phyloP scores from a whole-genome alignment of 108 stramenopile genomes.

The Cyclotella choctawhatcheeana region DNA sequence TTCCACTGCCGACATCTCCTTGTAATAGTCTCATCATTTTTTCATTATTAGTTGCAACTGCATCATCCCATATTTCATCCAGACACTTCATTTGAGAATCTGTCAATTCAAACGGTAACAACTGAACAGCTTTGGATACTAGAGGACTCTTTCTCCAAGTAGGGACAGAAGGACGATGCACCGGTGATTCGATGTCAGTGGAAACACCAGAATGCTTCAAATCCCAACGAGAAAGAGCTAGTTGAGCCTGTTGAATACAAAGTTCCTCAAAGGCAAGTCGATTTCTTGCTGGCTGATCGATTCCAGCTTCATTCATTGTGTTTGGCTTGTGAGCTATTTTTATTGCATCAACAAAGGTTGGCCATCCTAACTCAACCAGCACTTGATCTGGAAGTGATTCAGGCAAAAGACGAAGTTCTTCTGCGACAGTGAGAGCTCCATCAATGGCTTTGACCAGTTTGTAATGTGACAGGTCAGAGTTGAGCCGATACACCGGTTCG shows the following conservation, averaged over 20 bases:
- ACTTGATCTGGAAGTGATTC: slow-evolving; percentile 31
- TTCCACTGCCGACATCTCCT: slow-evolving; percentile 74
- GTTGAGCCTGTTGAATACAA: slow-evolving; percentile 39
- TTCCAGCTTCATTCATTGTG: slow-evolving; percentile 16
- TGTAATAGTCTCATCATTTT: slow-evolving; percentile 67
- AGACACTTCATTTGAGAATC: slow-evolving; percentile 39
- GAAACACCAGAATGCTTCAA: slow-evolving; percentile 22
- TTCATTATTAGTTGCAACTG: slow-evolving; percentile 45
- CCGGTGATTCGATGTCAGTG: not conserved
- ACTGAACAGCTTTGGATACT: slow-evolving; percentile 25
- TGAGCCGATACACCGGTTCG: slow-evolving; percentile 36
- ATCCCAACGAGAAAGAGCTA: slow-evolving; percentile 28
- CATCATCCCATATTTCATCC: slow-evolving; percentile 54
- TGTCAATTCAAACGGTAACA: slow-evolving; percentile 48
- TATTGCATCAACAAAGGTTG: slow-evolving; percentile 29
- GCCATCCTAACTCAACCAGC: slow-evolving; percentile 22
- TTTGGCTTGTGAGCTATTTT: slow-evolving; percentile 31
- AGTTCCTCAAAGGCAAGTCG: slow-evolving; percentile 43
- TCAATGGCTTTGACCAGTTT: slow-evolving; percentile 16
- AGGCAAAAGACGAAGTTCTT: slow-evolving; percentile 23
- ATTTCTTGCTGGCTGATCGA: slow-evolving; percentile 23
- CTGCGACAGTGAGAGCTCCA: slow-evolving; percentile 18
- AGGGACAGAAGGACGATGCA: not conserved
- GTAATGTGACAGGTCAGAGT: slow-evolving; percentile 26
- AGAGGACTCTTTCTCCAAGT: slow-evolving; percentile 34